These are phyloP conservation scores for Rhodotorula sp. DNA, from an alignment of 1,284 basidiomycete species.

Conservation along the genomic window DNA sequence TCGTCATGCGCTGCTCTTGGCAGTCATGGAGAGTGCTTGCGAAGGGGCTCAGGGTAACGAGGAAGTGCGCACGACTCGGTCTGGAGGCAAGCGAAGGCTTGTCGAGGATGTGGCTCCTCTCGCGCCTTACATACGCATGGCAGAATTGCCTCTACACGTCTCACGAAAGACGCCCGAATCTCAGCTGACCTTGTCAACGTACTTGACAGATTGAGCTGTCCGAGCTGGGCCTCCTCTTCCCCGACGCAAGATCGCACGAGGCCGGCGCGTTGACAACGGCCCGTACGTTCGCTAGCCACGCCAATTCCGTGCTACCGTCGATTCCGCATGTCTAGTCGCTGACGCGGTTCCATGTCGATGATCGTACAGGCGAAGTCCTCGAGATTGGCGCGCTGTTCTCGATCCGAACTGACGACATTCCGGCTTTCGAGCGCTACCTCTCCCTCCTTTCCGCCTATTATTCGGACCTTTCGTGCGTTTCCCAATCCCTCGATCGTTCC, in stretches of 20 bases:
- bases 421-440: slow-evolving; percentile 92
- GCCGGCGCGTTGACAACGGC: slow-evolving; percentile 21
- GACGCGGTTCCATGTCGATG: neutral
- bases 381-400: slow-evolving; percentile 95
- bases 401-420: slow-evolving; percentile 79
- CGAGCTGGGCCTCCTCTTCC: slow-evolving; percentile 67
- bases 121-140: too few species aligned
- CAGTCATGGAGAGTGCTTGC: too few species aligned
- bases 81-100: too few species aligned
- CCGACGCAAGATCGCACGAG: slow-evolving; percentile 50
- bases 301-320: neutral
- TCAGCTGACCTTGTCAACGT: neutral
- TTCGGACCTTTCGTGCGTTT: slow-evolving; percentile 60
- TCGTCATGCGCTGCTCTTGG: too few species aligned
- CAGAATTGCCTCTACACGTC: too few species aligned
- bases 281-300: neutral
- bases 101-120: too few species aligned
- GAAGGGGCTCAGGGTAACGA: too few species aligned
- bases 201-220: slow-evolving; percentile 68
- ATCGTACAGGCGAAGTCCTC: slow-evolving; percentile 67
- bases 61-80: too few species aligned
- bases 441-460: slow-evolving; percentile 90
- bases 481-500: neutral
- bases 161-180: too few species aligned
- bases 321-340: slow-evolving; percentile 45